Evolutionary conservation across 768 basidiomycete species (phyloP).

Genomic region (Panus rudis): DNA sequence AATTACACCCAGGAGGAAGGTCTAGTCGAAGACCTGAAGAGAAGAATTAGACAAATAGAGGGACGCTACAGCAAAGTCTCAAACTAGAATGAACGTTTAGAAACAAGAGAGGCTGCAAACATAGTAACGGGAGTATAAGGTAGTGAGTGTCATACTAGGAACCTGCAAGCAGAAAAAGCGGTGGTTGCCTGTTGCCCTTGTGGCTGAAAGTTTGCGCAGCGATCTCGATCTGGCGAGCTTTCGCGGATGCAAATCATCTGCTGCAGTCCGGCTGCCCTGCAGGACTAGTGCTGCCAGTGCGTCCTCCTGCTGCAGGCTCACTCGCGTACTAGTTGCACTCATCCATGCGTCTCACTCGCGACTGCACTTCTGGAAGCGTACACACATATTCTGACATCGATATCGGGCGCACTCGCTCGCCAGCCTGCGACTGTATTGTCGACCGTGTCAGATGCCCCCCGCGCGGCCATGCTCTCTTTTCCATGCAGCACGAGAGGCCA

Average conservation of each 20-base stretch:
- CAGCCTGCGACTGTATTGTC: too few species aligned
- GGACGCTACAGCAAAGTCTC: background rate
- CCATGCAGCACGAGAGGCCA: too few species aligned
- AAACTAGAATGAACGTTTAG: background rate
- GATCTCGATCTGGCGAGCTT: conserved; percentile 11
- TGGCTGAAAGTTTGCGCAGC: conserved; percentile 15
- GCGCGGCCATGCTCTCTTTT: too few species aligned
- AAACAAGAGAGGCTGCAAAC: background rate
- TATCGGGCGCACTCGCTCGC: too few species aligned
- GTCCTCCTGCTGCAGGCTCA: too few species aligned
- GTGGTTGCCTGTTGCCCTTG: conserved; percentile 4
- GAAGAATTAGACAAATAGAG: background rate
- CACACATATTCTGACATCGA: too few species aligned
- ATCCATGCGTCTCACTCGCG: too few species aligned
- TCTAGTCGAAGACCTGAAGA: background rate
- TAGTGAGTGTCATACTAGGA: background rate
- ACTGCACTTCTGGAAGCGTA: too few species aligned
- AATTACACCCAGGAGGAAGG: background rate
- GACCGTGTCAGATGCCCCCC: too few species aligned
- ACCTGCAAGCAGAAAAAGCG: background rate
- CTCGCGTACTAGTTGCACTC: too few species aligned
- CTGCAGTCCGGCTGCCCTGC: too few species aligned
- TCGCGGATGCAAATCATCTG: conserved; percentile 16
- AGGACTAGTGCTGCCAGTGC: too few species aligned
- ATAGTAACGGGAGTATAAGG: conserved; percentile 1